phyloP scores from a whole-genome alignment of 441 rosid species.

The Jatropha podagrica region DNA sequence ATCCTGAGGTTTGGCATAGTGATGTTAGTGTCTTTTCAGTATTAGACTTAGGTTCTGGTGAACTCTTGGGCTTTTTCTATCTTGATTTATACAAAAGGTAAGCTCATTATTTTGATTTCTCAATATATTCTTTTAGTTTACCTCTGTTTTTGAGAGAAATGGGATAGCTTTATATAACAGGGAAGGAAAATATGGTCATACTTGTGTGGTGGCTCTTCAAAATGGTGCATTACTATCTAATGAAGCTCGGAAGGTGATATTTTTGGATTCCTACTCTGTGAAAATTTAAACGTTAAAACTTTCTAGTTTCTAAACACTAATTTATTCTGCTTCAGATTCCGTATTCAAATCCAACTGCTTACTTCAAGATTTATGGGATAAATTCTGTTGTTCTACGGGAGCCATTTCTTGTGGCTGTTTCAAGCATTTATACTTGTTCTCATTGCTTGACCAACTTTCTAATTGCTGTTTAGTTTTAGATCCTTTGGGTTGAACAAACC shows the following conservation, averaged over 20 bases:
- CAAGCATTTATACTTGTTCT: not conserved
- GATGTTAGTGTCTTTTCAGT: constrained; percentile 74
- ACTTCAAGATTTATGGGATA: constrained; percentile 3
- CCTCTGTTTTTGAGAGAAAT: constrained; percentile 15
- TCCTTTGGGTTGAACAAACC: constrained; percentile 1
- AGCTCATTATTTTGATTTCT: constrained; percentile 13
- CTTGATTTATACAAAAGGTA: constrained; percentile 86
- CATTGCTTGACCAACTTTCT: not conserved
- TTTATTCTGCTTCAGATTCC: not conserved
- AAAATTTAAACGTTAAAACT: not conserved
- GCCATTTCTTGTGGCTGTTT: constrained; percentile 1
- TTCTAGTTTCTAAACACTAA: not conserved
- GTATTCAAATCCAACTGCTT: not conserved
- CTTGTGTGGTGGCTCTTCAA: constrained; percentile 87
- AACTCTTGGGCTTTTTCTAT: constrained; percentile 86
- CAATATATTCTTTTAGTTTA: constrained; percentile 19
- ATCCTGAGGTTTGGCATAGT: constrained; percentile 77
- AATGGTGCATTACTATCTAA: constrained; percentile 61
- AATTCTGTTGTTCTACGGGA: not conserved
- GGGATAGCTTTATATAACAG: constrained; percentile 39
- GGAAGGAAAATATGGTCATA: constrained; percentile 81
- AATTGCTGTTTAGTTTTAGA: not conserved
- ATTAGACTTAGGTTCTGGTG: constrained; percentile 74
- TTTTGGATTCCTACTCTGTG: constrained; percentile 11
- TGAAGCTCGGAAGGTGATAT: constrained; percentile 63